A percentile compares a stretch with the other conserved stretches of the same genome.
Evolutionary conservation across 345 rosid species (phyloP).

Genomic region (Garcia nutans): DNA sequence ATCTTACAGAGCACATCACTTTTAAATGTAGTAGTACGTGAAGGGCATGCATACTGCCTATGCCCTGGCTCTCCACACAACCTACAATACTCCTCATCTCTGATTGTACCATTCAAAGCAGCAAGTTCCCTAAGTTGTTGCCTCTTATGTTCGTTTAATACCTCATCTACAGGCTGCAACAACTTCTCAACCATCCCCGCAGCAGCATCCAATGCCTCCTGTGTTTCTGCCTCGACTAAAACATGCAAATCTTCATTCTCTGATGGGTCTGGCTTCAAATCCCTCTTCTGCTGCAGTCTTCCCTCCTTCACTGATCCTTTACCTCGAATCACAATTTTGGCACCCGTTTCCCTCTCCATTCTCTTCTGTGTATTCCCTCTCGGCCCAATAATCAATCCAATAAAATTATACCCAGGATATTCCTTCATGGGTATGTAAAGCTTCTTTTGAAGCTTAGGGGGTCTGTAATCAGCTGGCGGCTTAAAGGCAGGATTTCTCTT

Average conservation of each 20-base stretch:
- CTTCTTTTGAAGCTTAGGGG: constrained; percentile 95
- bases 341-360: constrained; percentile 96
- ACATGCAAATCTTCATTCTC: constrained; percentile 99
- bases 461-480: constrained; percentile 96
- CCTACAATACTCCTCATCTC: constrained; percentile 96
- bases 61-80: constrained; percentile 96
- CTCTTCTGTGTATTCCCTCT: constrained; percentile 98
- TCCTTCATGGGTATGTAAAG: constrained; percentile 95
- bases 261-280: constrained; percentile 83
- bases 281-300: constrained; percentile 89
- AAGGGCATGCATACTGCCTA: constrained; percentile 84
- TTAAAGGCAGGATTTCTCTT: constrained; percentile 88
- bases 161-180: constrained; percentile 97
- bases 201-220: constrained; percentile 87
- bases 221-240: constrained; percentile 92
- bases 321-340: constrained; percentile 91
- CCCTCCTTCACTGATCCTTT: constrained; percentile 97
- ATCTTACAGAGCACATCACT: constrained; percentile 97
- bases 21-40: constrained; percentile 87
- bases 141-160: constrained; percentile 94
- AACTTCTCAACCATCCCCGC: constrained; percentile 98
- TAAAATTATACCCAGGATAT: constrained; percentile 88
- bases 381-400: constrained; percentile 90
- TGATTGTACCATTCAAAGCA: constrained; percentile 91
- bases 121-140: constrained; percentile 98